Conservation (phyloP, 495 filamentous ascomycete genomes). For the Hamigera avellanea region DNA sequence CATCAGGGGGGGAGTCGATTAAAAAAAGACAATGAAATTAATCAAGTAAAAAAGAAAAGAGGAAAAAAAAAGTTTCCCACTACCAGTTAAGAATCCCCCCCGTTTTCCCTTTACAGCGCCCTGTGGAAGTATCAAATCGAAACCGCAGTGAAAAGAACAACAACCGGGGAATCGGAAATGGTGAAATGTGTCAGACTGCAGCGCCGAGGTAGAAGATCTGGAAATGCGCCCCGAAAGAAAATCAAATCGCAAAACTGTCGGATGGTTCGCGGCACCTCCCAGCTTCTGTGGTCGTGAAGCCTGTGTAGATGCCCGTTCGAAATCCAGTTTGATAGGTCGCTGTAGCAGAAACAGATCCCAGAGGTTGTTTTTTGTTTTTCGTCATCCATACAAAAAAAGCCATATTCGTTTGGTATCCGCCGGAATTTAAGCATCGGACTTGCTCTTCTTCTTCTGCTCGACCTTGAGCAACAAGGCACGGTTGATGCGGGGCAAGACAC, state of each 20-base stretch:
- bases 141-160: constrained; percentile 12
- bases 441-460: constrained; percentile 97
- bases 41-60: constrained; percentile 6
- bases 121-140: constrained; percentile 19
- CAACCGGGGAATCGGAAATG: constrained; percentile 14
- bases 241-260: constrained; percentile 2
- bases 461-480: constrained; percentile 94
- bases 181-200: constrained; percentile 17
- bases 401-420: constrained; percentile 17
- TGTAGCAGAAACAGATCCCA: constrained; percentile 4
- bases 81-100: constrained; percentile 24
- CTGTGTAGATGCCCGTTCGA: not conserved
- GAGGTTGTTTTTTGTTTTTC: constrained; percentile 1
- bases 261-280: not conserved
- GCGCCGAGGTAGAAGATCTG: constrained; percentile 6
- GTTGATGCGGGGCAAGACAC: constrained; percentile 98
- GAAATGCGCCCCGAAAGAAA: constrained; percentile 15
- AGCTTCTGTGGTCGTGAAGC: not conserved
- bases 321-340: constrained; percentile 2
- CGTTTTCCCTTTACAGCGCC: constrained; percentile 38
- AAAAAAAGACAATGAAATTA: not conserved
- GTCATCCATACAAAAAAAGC: constrained; percentile 11
- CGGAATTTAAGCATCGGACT: constrained; percentile 38
- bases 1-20: not conserved
- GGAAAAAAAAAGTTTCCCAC: constrained; percentile 23